Base-by-base conservation (phyloP, 2,329 filamentous ascomycete genomes). In the Nothomitra cinnamomea region DNA sequence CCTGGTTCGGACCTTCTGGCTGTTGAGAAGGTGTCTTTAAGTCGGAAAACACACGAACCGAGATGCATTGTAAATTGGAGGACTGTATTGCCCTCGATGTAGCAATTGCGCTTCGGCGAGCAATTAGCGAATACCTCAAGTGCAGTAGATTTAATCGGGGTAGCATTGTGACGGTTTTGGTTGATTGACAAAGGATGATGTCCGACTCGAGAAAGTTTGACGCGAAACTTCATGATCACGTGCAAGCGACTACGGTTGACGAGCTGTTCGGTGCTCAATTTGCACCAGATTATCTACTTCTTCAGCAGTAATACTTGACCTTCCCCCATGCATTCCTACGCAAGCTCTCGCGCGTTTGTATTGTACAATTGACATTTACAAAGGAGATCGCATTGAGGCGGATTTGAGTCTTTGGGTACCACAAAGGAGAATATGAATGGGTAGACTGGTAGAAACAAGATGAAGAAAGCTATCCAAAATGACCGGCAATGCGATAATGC, bases 1-100 rank as follows among this genome's bases (percentile, higher is more conserved):
- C 70, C 65, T 73, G 70, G 55, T 75, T 77, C 12, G 76, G 70
- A 21, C 71, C 72, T 38, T 66, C 62, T 36, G 60, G 38, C 41
- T 24, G 8, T 21, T 35, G 25, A 22, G 15, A 43, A 22, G 45
- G 45, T 19, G n/a, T 19, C 19, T 35, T 28, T n/a, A 15, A 49
- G 5, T 49, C 25, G 8, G 24, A 21, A 24, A 25, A 35, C 21
- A 7, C 25, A 35, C 45, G 22, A 5, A 24, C 6, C 28, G 45
- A 17, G 25, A 17, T 7, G 25, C 45, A 49, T 35, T 28, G 45
- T 8, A 32, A 17, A 10, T 17, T 28, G 45, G 15, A 15, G 28
- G 45, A 28, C n/a, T 24, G n/a, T 8, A 35, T 28, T n/a, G n/a
- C 19, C 21, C 13, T 47, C 3, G 12, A 47, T 8, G 24, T 15